phyloP scores from a whole-genome alignment of 2,329 filamentous ascomycete species.

The Pseudogymnoascus sp. region DNA sequence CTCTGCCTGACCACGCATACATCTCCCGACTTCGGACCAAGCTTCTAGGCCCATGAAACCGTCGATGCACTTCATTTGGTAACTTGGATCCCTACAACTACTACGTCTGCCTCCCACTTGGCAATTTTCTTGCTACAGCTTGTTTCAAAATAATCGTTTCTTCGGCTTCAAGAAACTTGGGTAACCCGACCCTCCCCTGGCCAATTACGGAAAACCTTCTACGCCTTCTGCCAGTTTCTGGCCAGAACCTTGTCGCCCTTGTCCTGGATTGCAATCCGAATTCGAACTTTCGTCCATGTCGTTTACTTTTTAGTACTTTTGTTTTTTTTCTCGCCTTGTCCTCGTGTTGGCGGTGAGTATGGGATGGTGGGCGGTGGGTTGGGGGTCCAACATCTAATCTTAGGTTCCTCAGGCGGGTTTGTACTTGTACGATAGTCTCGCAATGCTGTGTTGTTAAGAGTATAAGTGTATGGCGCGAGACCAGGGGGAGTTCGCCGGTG shows the following conservation, averaged over 20 bases:
- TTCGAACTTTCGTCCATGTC: neutral
- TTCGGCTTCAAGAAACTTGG: slow-evolving; percentile 8
- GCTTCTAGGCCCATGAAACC: slow-evolving; percentile 8
- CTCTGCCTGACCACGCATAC: slow-evolving; percentile 17
- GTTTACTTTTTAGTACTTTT: neutral
- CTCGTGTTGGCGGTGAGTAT: neutral
- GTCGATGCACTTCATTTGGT: neutral
- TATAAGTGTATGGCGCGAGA: neutral
- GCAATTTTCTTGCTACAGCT: neutral
- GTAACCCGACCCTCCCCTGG: slow-evolving; percentile 20
- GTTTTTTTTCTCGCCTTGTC: neutral
- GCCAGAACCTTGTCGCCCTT: neutral
- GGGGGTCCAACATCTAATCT: neutral
- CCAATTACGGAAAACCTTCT: neutral
- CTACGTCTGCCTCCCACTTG: slow-evolving; percentile 6
- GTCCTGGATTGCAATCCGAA: neutral
- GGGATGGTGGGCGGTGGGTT: neutral
- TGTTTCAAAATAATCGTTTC: slow-evolving; percentile 1
- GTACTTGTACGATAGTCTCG: slow-evolving; percentile 8
- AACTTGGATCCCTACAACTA: slow-evolving; percentile 8
- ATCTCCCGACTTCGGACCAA: neutral
- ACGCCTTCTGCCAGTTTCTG: neutral
- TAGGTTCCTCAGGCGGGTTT: slow-evolving; percentile 1
- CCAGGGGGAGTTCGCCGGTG: neutral
- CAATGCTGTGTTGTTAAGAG: slow-evolving; percentile 3